A percentile compares a stretch with the other conserved stretches of the same genome.
phyloP scores from a whole-genome alignment of 2,329 filamentous ascomycete species.

The Podosphaera xanthii region DNA sequence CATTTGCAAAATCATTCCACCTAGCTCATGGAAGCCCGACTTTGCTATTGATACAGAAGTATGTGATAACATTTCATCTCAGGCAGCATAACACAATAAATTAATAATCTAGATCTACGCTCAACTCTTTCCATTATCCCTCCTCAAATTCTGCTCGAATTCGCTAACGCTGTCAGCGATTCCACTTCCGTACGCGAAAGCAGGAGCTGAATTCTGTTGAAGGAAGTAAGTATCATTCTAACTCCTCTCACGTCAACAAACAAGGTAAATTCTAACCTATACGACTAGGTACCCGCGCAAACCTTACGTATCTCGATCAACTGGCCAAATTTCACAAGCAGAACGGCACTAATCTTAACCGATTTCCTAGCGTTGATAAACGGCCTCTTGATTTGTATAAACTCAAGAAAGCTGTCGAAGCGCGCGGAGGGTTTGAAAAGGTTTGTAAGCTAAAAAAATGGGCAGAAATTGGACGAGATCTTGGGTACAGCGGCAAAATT shows the following conservation, averaged over 20 bases:
- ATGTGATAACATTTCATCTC: constrained; percentile 9
- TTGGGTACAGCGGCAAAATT: constrained; percentile 97
- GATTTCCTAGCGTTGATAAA: constrained; percentile 92
- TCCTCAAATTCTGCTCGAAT: not conserved
- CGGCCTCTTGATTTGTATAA: constrained; percentile 88
- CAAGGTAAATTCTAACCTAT: not conserved
- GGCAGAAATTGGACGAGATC: constrained; percentile 90
- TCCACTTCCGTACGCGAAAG: constrained; percentile 88
- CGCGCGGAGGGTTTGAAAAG: constrained; percentile 80
- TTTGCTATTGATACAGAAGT: constrained; percentile 97
- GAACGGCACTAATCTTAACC: constrained; percentile 78
- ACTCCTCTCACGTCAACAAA: constrained; percentile 2
- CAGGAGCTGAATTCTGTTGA: constrained; percentile 96
- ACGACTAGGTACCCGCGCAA: constrained; percentile 61
- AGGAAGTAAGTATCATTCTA: constrained; percentile 46
- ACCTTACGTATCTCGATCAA: constrained; percentile 87
- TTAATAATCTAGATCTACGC: not conserved
- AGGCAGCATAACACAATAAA: not conserved
- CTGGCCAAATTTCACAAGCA: constrained; percentile 93
- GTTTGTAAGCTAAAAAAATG: constrained; percentile 98
- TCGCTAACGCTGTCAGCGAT: constrained; percentile 37
- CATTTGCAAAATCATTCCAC: constrained; percentile 87
- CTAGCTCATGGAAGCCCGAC: constrained; percentile 77
- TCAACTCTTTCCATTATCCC: not conserved
- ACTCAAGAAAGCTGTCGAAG: constrained; percentile 88